Conservation (phyloP, 2,329 filamentous ascomycete genomes). For the Diaporthe vexans region DNA sequence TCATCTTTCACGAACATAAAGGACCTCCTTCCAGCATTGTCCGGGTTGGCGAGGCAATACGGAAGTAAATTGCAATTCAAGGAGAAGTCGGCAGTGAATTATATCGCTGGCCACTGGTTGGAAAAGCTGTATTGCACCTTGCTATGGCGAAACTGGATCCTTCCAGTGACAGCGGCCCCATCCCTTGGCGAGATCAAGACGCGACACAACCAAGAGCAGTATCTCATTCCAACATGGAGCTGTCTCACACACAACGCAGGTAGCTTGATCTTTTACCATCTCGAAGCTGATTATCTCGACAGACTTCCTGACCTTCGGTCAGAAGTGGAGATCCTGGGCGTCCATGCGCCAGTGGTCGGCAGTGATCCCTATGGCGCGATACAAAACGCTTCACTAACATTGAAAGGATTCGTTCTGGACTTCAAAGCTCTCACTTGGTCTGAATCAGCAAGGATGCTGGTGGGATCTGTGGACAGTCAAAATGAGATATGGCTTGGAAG, state of each 20-base stretch:
- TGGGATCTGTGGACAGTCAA: background rate
- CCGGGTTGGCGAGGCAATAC: background rate
- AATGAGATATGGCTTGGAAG: background rate
- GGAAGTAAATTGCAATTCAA: background rate
- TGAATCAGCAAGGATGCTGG: background rate
- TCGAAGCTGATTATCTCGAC: too few relatives aligned
- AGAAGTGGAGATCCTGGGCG: background rate
- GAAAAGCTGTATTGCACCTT: background rate
- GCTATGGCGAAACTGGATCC: background rate
- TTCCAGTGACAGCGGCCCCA: background rate
- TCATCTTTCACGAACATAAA: background rate
- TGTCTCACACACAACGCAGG: background rate
- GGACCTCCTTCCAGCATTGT: constrained; percentile 17
- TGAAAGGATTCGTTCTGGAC: background rate
- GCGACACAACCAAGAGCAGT: background rate
- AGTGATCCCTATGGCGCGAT: background rate
- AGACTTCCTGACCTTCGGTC: background rate
- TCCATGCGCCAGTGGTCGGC: background rate
- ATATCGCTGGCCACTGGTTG: background rate
- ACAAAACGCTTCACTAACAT: background rate
- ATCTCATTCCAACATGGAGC: background rate
- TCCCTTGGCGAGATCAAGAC: background rate
- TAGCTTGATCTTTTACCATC: too few relatives aligned
- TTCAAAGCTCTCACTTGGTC: background rate
- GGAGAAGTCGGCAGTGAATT: background rate